A percentile compares a stretch with the other conserved stretches of the same genome.
These are phyloP conservation scores for Rosa multiflora DNA, from an alignment of 306 rosid species.

Conservation along the genomic window DNA sequence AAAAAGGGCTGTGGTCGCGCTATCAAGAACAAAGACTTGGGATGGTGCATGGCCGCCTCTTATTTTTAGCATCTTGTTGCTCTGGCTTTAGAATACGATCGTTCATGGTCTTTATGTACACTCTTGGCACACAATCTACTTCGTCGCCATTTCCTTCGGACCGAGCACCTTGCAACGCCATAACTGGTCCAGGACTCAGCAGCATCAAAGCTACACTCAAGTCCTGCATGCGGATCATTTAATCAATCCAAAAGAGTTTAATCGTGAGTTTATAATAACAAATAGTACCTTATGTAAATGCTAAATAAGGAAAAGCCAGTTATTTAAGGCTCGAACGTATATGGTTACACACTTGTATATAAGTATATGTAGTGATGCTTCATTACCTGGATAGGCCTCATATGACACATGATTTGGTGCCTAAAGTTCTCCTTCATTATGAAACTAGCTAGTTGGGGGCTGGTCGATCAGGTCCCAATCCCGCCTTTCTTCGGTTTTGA, in stretches of 20 bases:
- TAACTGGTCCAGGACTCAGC: constrained; percentile 31
- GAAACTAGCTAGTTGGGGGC: constrained; percentile 23
- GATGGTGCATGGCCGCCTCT: constrained; percentile 30
- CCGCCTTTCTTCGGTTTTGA: background rate
- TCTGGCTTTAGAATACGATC: constrained; percentile 17
- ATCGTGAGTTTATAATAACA: background rate
- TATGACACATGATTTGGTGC: constrained; percentile 8
- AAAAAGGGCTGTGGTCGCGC: constrained; percentile 35
- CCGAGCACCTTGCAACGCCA: constrained; percentile 8
- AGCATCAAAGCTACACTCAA: constrained; percentile 29
- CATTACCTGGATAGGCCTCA: constrained; percentile 24
- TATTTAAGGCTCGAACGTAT: no score
- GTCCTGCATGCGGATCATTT: constrained; percentile 13
- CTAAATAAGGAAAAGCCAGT: no score
- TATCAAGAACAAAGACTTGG: constrained; percentile 25
- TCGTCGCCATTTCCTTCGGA: background rate
- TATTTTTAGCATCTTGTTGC: constrained; percentile 35
- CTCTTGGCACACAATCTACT: constrained; percentile 16
- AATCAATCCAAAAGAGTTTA: background rate
- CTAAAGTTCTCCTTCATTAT: constrained; percentile 11
- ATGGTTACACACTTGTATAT: no score
- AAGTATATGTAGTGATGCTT: no score
- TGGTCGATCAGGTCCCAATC: constrained; percentile 15
- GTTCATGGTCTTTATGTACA: constrained; percentile 35
- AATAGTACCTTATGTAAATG: no score